Evolutionary conservation across 2,329 filamentous ascomycete genomes (phyloP).

Genomic region (Microcera coccophila): DNA sequence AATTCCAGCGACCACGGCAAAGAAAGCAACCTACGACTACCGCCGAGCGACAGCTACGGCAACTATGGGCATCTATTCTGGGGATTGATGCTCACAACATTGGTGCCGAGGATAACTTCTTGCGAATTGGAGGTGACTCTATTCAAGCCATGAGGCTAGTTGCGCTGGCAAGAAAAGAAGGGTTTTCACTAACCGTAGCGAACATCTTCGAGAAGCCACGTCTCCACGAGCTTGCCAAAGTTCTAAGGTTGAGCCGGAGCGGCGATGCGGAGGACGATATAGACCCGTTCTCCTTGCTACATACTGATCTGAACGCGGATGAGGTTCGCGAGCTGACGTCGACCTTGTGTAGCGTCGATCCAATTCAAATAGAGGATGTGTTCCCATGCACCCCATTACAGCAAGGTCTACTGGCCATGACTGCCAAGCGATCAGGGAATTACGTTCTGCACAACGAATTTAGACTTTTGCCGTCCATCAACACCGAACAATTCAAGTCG

Average conservation of each 20-base stretch:
- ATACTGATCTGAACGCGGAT: no score
- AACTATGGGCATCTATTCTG: constrained; percentile 2
- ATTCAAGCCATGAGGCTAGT: constrained; percentile 41
- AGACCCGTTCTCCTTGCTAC: no score
- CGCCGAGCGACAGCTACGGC: constrained; percentile 2
- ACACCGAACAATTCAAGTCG: neutral
- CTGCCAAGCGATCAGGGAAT: constrained; percentile 7
- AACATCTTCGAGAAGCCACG: constrained; percentile 33
- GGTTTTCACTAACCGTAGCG: constrained; percentile 37
- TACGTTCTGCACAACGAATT: constrained; percentile 8
- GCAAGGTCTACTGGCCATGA: constrained; percentile 1
- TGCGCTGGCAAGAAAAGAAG: constrained; percentile 30
- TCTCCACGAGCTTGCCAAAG: neutral
- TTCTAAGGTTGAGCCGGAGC: neutral
- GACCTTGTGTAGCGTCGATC: no score
- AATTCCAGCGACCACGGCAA: no score
- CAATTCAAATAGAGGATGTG: neutral
- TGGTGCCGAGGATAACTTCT: constrained; percentile 41
- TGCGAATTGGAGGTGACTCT: constrained; percentile 44
- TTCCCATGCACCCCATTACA: neutral
- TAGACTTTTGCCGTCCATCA: neutral
- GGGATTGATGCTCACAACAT: constrained; percentile 18
- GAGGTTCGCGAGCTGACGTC: no score
- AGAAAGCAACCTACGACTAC: no score
- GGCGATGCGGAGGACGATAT: no score